A percentile compares a stretch with the other conserved stretches of the same genome.
Evolutionary conservation across 805 yeast genomes (phyloP).

Genomic region (Starmerella ratchasimensis): DNA sequence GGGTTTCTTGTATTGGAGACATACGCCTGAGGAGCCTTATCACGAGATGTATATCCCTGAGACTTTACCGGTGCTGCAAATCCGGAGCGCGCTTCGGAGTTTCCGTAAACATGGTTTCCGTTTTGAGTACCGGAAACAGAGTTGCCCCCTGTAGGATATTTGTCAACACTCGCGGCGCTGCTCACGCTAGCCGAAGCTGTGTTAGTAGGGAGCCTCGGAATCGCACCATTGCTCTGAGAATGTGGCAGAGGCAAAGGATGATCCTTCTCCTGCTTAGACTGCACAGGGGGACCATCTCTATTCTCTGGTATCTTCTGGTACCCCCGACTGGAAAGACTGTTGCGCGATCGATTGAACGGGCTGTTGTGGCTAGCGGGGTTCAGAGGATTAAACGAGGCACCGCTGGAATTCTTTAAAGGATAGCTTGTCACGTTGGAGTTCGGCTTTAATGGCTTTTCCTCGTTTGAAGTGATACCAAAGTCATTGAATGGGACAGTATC

Average conservation of each 20-base stretch:
- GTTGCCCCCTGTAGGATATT: too few species aligned
- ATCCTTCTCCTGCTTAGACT: background rate
- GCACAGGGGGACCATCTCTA: background rate
- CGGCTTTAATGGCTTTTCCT: conserved; percentile 15
- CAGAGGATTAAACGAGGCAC: too few species aligned
- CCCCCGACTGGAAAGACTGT: conserved; percentile 1
- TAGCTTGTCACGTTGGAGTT: conserved; percentile 1
- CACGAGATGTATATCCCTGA: too few species aligned
- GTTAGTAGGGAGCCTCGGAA: too few species aligned
- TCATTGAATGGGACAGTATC: conserved; percentile 2
- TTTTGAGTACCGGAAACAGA: too few species aligned
- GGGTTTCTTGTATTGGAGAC: too few species aligned
- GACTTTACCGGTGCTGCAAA: too few species aligned
- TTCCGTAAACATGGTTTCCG: too few species aligned
- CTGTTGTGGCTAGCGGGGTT: conserved; percentile 2
- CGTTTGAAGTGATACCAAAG: conserved; percentile 13
- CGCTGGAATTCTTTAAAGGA: background rate
- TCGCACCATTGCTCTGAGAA: conserved; percentile 2
- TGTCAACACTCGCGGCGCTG: too few species aligned
- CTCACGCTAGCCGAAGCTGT: too few species aligned
- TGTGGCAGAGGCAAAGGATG: background rate
- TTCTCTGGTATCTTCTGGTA: conserved; percentile 4
- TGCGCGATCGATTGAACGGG: background rate
- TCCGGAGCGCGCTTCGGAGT: too few species aligned
- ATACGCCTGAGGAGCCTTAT: too few species aligned